These are phyloP conservation scores for Arthroderma uncinatum DNA, from an alignment of 2,329 filamentous ascomycete species.

Conservation along the genomic window DNA sequence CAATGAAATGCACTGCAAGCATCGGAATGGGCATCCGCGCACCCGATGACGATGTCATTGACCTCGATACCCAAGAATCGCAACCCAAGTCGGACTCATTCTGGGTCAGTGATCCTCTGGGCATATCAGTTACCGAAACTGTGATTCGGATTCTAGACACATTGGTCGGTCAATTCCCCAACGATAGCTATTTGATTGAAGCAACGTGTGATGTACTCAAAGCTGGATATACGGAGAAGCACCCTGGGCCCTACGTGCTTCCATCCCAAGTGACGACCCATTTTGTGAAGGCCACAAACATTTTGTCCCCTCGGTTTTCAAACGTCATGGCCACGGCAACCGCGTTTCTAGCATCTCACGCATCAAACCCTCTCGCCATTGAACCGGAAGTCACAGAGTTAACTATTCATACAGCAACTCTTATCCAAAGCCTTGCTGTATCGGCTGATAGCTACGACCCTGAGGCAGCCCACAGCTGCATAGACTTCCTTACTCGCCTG, in stretches of 20 bases:
- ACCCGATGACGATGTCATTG: slow-evolving; percentile 28
- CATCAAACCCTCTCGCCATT: slow-evolving; percentile 26
- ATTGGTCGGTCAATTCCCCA: slow-evolving; percentile 30
- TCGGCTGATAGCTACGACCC: slow-evolving; percentile 29
- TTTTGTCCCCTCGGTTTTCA: slow-evolving; percentile 16
- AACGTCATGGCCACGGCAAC: slow-evolving; percentile 37
- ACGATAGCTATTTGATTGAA: slow-evolving; percentile 34
- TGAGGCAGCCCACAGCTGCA: slow-evolving; percentile 34
- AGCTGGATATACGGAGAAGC: slow-evolving; percentile 35
- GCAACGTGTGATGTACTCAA: slow-evolving; percentile 37
- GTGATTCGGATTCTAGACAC: slow-evolving; percentile 33
- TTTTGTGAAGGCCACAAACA: slow-evolving; percentile 32
- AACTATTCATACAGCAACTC: slow-evolving; percentile 31
- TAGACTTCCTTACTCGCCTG: slow-evolving; percentile 35
- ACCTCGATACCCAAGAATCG: slow-evolving; percentile 21
- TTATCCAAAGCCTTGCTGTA: slow-evolving; percentile 29
- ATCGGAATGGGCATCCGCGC: slow-evolving; percentile 32
- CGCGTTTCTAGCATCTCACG: slow-evolving; percentile 36
- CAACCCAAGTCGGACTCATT: slow-evolving; percentile 26
- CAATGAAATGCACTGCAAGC: slow-evolving; percentile 32
- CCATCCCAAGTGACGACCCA: slow-evolving; percentile 31
- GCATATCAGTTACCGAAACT: slow-evolving; percentile 23
- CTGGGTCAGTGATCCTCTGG: slow-evolving; percentile 27
- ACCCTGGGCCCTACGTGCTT: slow-evolving; percentile 35
- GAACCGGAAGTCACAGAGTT: slow-evolving; percentile 26